Evolutionary conservation across 2,329 filamentous ascomycete genomes (phyloP).

Genomic region (Neoscytalidium dimidiatum): DNA sequence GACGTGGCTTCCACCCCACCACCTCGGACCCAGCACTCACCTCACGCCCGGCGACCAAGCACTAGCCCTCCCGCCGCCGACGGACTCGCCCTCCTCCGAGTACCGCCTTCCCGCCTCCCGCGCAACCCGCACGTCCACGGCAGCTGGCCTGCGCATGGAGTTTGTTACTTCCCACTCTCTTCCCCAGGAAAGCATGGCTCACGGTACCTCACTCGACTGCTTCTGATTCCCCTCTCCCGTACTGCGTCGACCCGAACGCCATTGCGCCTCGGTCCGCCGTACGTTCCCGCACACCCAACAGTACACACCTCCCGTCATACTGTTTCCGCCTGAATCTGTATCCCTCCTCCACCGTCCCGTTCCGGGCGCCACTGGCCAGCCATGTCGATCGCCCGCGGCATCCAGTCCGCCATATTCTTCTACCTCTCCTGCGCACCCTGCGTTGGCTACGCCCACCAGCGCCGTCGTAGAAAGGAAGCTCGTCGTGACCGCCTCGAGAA

Average conservation of each 20-base stretch:
- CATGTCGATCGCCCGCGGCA: conserved; percentile 47
- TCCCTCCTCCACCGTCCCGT: neutral
- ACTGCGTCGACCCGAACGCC: neutral
- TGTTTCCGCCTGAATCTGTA: neutral
- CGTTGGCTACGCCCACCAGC: conserved; percentile 67
- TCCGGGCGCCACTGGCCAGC: conserved; percentile 18
- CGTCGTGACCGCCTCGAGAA: conserved; percentile 68
- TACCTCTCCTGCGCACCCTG: conserved; percentile 78
- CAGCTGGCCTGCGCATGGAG: conserved; percentile 16
- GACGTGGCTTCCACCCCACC: conserved; percentile 16
- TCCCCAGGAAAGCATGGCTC: conserved; percentile 3
- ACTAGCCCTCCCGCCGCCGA: conserved; percentile 4
- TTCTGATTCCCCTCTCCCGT: neutral
- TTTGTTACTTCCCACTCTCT: neutral
- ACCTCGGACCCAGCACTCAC: neutral
- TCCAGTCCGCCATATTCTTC: conserved; percentile 79
- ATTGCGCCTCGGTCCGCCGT: neutral
- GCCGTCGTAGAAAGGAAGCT: conserved; percentile 70
- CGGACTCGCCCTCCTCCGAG: neutral
- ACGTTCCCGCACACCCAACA: neutral
- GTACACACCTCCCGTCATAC: neutral
- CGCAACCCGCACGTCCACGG: neutral
- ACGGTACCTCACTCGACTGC: neutral
- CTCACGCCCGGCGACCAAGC: too few species aligned
- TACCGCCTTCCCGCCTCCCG: conserved; percentile 10